These are phyloP conservation scores for Cyphellophora europaea DNA, from an alignment of 2,329 filamentous ascomycete genomes.

Conservation along the genomic window DNA sequence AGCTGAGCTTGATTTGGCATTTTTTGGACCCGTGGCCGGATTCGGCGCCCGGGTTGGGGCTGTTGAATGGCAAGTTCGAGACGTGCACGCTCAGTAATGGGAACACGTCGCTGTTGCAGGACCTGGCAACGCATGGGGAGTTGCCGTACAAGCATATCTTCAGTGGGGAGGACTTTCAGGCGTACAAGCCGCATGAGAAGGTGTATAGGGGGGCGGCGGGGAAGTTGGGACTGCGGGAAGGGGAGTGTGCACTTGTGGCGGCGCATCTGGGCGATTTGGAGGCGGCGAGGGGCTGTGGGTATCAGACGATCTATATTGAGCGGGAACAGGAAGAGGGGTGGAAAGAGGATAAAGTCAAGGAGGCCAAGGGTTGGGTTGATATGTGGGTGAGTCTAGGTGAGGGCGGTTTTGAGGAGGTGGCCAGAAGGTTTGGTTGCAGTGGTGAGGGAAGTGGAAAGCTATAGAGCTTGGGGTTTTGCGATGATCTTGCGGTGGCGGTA, in stretches of 20 bases:
- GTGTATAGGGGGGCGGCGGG: constrained; percentile 58
- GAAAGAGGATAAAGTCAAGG: constrained; percentile 40
- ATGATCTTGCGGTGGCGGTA: no score
- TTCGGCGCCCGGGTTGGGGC: constrained; percentile 42
- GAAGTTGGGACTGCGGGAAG: constrained; percentile 43
- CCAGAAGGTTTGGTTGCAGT: constrained; percentile 33
- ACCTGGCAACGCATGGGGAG: constrained; percentile 49
- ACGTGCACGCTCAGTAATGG: constrained; percentile 68
- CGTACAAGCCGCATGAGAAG: constrained; percentile 62
- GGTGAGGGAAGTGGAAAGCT: no score
- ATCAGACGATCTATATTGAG: constrained; percentile 67
- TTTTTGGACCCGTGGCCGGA: constrained; percentile 62
- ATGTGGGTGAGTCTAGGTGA: constrained; percentile 45
- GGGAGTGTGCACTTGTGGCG: constrained; percentile 63
- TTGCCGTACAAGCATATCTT: constrained; percentile 56
- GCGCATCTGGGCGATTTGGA: constrained; percentile 61
- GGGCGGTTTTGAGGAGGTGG: constrained; percentile 45
- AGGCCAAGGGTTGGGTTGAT: constrained; percentile 54
- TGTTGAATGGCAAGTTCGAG: constrained; percentile 46
- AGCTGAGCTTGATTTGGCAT: constrained; percentile 64
- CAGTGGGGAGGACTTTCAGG: constrained; percentile 60
- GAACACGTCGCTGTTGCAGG: constrained; percentile 56
- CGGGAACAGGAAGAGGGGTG: constrained; percentile 57
- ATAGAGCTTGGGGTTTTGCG: no score
- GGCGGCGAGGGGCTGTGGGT: constrained; percentile 54